phyloP scores from a whole-genome alignment of 805 yeast genomes.

The Barnettozyma botsteinii region DNA sequence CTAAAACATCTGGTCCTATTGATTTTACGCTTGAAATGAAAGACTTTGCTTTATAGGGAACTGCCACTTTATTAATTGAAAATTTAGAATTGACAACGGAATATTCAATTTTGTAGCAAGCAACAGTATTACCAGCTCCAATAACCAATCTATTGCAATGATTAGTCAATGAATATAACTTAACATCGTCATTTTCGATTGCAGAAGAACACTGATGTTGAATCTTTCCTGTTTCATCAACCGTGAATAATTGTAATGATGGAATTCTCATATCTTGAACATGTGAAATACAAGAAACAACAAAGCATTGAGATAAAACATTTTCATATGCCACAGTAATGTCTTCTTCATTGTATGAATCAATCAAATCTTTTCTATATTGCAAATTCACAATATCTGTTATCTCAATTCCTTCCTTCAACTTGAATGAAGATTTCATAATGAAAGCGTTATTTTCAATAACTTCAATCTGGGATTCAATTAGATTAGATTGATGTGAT shows the following conservation, averaged over 20 bases:
- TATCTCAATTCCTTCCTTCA: conserved; percentile 21
- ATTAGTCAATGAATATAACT: conserved; percentile 24
- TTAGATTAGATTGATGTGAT: neutral
- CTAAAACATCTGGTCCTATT: conserved; percentile 17
- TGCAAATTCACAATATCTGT: conserved; percentile 22
- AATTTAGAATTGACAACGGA: conserved; percentile 31
- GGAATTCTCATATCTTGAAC: conserved; percentile 26
- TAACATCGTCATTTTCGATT: conserved; percentile 13
- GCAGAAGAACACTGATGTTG: conserved; percentile 22
- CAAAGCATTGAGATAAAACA: conserved; percentile 31
- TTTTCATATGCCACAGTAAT: conserved; percentile 29
- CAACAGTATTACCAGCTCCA: conserved; percentile 28
- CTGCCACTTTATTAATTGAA: conserved; percentile 23
- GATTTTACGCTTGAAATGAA: conserved; percentile 16
- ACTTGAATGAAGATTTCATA: conserved; percentile 13
- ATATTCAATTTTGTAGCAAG: conserved; percentile 29
- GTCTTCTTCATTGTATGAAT: conserved; percentile 21
- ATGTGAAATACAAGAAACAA: conserved; percentile 31
- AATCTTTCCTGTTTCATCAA: conserved; percentile 31
- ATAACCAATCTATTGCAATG: conserved; percentile 27
- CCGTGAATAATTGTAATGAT: conserved; percentile 29
- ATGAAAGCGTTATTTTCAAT: conserved; percentile 24
- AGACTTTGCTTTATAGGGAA: conserved; percentile 11
- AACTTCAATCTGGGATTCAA: conserved; percentile 19
- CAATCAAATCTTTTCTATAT: conserved; percentile 18